A percentile compares a stretch with the other conserved stretches of the same genome.
These are phyloP conservation scores for Coffea eugenioides DNA, from an alignment of 257 asterid species.

Conservation along the genomic window DNA sequence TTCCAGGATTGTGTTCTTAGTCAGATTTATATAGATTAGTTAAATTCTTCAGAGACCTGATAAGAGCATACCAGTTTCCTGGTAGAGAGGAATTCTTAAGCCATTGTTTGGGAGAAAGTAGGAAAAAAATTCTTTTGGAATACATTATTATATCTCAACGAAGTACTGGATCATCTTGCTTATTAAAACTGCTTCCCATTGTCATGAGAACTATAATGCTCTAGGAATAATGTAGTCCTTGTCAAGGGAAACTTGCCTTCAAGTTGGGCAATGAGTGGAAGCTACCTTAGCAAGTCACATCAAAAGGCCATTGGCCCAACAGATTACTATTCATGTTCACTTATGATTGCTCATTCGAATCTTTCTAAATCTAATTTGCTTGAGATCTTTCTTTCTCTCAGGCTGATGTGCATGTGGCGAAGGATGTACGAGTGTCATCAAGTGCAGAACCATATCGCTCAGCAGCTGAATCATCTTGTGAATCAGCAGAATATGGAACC, in stretches of 20 bases:
- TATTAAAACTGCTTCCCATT: conserved; percentile 1
- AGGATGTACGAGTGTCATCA: conserved; percentile 70
- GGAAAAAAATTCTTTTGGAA: neutral
- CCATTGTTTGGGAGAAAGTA: neutral
- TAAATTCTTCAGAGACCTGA: neutral
- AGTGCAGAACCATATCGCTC: conserved; percentile 62
- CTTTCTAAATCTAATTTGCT: neutral
- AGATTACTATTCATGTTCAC: neutral
- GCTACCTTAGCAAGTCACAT: neutral
- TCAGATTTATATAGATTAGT: too few species aligned
- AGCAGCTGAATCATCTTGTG: conserved; percentile 53
- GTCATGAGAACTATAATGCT: neutral
- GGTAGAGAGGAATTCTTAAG: neutral
- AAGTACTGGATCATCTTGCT: neutral
- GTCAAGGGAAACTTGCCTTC: neutral
- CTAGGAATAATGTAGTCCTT: neutral
- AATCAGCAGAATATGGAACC: conserved; percentile 53
- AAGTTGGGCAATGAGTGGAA: neutral
- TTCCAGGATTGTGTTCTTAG: neutral
- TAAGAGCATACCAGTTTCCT: neutral
- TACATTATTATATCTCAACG: neutral
- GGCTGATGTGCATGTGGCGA: conserved; percentile 68
- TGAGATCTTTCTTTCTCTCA: conserved; percentile 24
- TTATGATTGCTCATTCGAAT: neutral
- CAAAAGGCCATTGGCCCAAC: neutral